Conservation (phyloP, 2,329 filamentous ascomycete species). For the Aureobasidium sp. region DNA sequence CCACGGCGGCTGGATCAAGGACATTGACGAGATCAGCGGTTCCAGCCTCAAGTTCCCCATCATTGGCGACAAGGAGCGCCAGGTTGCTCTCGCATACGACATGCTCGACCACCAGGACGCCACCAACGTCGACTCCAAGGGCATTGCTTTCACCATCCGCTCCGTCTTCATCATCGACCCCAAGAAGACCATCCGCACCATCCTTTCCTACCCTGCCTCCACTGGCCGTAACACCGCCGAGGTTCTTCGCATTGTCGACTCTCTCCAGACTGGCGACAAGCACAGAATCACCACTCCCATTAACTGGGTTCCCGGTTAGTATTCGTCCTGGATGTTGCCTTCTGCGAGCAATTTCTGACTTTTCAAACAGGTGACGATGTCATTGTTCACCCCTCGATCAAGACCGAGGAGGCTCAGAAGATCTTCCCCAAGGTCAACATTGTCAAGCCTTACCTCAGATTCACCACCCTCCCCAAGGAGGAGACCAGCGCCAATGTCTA, state of each 20-base stretch:
- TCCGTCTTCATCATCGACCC: conserved; percentile 60
- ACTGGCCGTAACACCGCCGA: conserved; percentile 52
- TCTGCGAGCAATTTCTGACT: conserved; percentile 30
- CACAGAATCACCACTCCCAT: conserved; percentile 55
- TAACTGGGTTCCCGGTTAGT: conserved; percentile 49
- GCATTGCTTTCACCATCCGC: conserved; percentile 56
- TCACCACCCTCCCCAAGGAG: conserved; percentile 53
- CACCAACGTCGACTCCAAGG: conserved; percentile 53
- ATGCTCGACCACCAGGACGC: conserved; percentile 50
- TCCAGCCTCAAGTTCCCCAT: conserved; percentile 45
- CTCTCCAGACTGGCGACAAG: conserved; percentile 52
- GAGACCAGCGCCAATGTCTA: conserved; percentile 45
- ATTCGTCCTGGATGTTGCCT: conserved; percentile 19
- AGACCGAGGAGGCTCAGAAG: conserved; percentile 52
- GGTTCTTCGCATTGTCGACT: conserved; percentile 46
- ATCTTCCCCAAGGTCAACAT: conserved; percentile 55
- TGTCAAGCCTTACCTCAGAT: conserved; percentile 56
- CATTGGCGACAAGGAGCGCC: conserved; percentile 47
- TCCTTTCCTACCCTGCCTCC: conserved; percentile 56
- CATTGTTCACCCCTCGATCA: conserved; percentile 54
- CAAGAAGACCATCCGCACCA: conserved; percentile 57
- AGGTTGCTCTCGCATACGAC: conserved; percentile 46
- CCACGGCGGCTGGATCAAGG: conserved; percentile 47
- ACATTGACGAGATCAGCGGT: conserved; percentile 46
- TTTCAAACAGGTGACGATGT: conserved; percentile 25